A percentile compares a stretch with the other conserved stretches of the same genome.
Conservation (phyloP, 179 eudicot species). For the Carnegiea gigantea region DNA sequence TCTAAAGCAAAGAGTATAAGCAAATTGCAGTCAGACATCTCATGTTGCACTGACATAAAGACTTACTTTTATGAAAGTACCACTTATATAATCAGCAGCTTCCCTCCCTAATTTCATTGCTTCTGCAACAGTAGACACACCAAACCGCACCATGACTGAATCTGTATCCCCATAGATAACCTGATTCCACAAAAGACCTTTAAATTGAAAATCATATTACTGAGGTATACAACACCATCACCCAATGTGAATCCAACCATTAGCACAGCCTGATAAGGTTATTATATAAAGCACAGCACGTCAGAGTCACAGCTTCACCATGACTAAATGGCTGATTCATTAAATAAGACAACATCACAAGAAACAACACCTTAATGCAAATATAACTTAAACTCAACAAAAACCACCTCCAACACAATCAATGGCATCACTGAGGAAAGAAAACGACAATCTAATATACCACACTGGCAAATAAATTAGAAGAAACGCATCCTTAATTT, state of each 20-base stretch:
- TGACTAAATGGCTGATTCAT: not conserved
- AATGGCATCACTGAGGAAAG: not conserved
- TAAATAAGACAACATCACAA: not conserved
- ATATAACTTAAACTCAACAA: not conserved
- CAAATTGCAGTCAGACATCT: not conserved
- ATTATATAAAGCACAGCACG: not conserved
- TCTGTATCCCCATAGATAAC: conserved; percentile 99
- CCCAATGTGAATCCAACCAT: not conserved
- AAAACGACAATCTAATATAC: not conserved
- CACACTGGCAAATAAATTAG: not conserved
- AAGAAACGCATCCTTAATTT: not conserved
- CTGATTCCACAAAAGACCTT: conserved; percentile 37
- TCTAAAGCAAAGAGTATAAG: not conserved
- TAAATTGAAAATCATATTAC: not conserved
- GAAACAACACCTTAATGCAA: conserved; percentile 3
- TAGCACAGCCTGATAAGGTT: not conserved
- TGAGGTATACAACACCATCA: not conserved
- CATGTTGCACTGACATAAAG: not conserved
- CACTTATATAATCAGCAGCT: conserved; percentile 93
- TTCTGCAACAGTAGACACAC: conserved; percentile 77
- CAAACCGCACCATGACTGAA: conserved; percentile 99
- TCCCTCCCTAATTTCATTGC: conserved; percentile 95
- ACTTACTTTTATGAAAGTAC: conserved; percentile 78
- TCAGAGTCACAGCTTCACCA: not conserved
- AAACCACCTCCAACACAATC: not conserved